Evolutionary conservation across 2,329 filamentous ascomycete species (phyloP).

Genomic region (Tricladium varicosporioides): DNA sequence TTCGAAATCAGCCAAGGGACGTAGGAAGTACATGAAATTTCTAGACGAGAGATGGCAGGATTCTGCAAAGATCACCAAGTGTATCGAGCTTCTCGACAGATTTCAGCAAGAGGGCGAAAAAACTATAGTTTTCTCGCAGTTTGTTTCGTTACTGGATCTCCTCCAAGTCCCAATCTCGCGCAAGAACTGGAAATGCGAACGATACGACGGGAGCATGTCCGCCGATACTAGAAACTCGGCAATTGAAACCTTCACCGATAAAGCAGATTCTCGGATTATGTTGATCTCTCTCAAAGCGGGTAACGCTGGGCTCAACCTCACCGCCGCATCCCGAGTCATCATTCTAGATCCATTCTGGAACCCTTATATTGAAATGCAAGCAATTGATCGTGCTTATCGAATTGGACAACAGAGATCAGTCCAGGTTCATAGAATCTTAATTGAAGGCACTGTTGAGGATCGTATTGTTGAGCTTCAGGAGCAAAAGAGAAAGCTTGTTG

Average conservation of each 20-base stretch:
- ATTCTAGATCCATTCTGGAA: slow-evolving; percentile 96
- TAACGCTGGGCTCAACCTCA: slow-evolving; percentile 83
- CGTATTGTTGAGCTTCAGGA: slow-evolving; percentile 78
- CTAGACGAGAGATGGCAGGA: slow-evolving; percentile 70
- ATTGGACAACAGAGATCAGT: slow-evolving; percentile 78
- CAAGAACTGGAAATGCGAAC: slow-evolving; percentile 50
- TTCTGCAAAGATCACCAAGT: slow-evolving; percentile 73
- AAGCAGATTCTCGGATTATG: slow-evolving; percentile 63
- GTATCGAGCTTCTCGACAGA: slow-evolving; percentile 58
- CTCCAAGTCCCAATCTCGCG: slow-evolving; percentile 68
- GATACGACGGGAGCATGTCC: slow-evolving; percentile 77
- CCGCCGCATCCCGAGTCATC: slow-evolving; percentile 79
- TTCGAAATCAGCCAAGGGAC: slow-evolving; percentile 60
- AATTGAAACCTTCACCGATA: slow-evolving; percentile 62
- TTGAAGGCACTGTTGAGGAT: slow-evolving; percentile 80
- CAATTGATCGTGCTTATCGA: slow-evolving; percentile 83
- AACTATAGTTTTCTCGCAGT: slow-evolving; percentile 80
- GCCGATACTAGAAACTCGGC: slow-evolving; percentile 63
- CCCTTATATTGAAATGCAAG: slow-evolving; percentile 88
- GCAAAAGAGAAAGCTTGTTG: slow-evolving; percentile 73
- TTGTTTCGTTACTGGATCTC: slow-evolving; percentile 75
- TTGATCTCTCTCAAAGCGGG: slow-evolving; percentile 77
- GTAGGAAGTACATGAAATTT: slow-evolving; percentile 68
- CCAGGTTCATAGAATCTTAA: slow-evolving; percentile 75
- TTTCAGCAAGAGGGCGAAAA: slow-evolving; percentile 57